Evolutionary conservation across 2,329 filamentous ascomycete species (phyloP), one percentile per base, ranked within the genome.

Genomic region (Aspergillus sp.): DNA sequence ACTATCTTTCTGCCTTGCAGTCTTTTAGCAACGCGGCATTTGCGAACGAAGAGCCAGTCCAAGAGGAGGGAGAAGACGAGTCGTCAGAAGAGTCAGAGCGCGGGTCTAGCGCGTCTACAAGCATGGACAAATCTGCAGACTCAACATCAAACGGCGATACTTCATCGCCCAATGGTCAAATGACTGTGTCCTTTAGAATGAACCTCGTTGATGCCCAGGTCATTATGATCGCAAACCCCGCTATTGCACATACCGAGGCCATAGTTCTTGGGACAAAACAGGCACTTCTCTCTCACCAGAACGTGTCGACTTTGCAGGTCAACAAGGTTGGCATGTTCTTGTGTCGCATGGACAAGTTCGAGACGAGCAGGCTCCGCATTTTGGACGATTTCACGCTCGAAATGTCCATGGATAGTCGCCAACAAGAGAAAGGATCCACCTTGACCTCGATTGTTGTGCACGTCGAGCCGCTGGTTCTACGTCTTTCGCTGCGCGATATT

Each of bases 281-380:
- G 56, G 78, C 96, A 8, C 71, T 96, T 2, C 71, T 96, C 8
- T 93, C 89, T 2, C 83, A 93, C 49, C 93, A 98, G 57, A 86
- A 96, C 63, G 85, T 89, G 6, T 73, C 93, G 46, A 95, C 91
- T 1, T 73, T 99, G 52, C 89, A 98, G 53, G 78, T 98, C 2
- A 88, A 86, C 5, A 80, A 96, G 52, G 75, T 96, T 33, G 91
- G 91, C 47, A 98, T 99, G 91, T 99, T 95, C 57, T 62, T 98
- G 19, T 98, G 93, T 54, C 82, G 91, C 8, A 98, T 99, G 91
- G 93, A 99, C 58, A 84, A 80, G 42, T 96, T 96, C 47, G 89
- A 98, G 46, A 86, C 83, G 3, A 88, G 81, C 25, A 78, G 86
- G 24, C 71, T 98, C 29, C 79, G 91, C 12, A 94, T 99, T 40